Evolutionary conservation across 768 basidiomycete species (phyloP).

Genomic region (Tylopilus sp.): DNA sequence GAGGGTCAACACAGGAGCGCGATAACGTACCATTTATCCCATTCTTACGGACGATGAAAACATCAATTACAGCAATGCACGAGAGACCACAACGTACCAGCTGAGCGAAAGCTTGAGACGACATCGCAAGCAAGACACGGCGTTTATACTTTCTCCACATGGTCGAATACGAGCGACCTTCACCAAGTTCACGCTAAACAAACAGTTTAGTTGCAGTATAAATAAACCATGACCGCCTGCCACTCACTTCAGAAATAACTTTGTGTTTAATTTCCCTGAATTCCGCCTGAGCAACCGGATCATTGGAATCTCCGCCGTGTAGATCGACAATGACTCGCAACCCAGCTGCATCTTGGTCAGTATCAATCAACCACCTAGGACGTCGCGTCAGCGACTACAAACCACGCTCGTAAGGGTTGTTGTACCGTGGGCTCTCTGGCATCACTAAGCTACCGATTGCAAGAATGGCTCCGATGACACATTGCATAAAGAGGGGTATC

Average conservation of each 20-base stretch:
- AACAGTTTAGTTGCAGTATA: not conserved
- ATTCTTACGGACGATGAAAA: slow-evolving; percentile 49
- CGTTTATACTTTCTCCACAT: slow-evolving; percentile 90
- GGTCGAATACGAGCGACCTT: slow-evolving; percentile 66
- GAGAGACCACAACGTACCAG: slow-evolving; percentile 52
- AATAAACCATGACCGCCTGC: not conserved
- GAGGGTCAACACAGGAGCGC: not conserved
- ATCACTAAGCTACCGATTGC: slow-evolving; percentile 75
- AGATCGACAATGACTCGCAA: slow-evolving; percentile 84
- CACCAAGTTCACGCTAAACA: slow-evolving; percentile 67
- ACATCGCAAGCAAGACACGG: slow-evolving; percentile 90
- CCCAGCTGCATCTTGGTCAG: slow-evolving; percentile 77
- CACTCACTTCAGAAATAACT: slow-evolving; percentile 62
- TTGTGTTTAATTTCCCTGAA: slow-evolving; percentile 86
- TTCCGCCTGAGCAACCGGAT: slow-evolving; percentile 72
- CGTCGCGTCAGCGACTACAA: slow-evolving; percentile 4
- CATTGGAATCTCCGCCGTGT: slow-evolving; percentile 74
- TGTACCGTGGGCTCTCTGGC: slow-evolving; percentile 86
- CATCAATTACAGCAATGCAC: not conserved
- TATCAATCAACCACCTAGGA: slow-evolving; percentile 84
- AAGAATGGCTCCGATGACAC: slow-evolving; percentile 79
- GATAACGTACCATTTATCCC: slow-evolving; percentile 78
- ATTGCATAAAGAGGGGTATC: slow-evolving; percentile 84
- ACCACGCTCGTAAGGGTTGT: not conserved
- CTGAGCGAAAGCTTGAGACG: slow-evolving; percentile 93